Evolutionary conservation across 805 yeast species (phyloP), one percentile per base, ranked within the genome.

Genomic region (Wickerhamiella shivajii): DNA sequence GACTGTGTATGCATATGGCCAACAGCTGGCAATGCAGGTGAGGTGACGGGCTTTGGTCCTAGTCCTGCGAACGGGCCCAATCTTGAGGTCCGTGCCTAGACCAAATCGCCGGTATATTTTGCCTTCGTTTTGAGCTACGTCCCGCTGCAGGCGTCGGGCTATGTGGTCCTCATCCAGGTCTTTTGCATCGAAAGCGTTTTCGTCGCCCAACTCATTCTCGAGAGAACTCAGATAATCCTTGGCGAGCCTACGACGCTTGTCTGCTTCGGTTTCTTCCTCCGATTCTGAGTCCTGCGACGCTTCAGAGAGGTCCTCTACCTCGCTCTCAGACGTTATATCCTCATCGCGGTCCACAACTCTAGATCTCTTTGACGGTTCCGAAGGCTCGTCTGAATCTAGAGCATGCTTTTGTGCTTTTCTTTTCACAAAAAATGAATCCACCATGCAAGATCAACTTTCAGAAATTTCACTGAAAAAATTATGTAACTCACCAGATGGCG

Each of bases 81-180:
- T 33, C 28, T 23, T 31, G 19, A 31, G 26, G 27, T 27, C 20
- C 20, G 29, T 24, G 21, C 17, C 25, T 19, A 30, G 29, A 22
- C 55, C 45, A 65, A 71, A 49, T 77, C 71, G 22, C 5, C 26
- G 17, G 56, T 77, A 87, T 11, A 85, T 69, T 44, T 71, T 71
- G 22, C 98, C 97, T 50, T 77, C 77, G 37, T 72, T 72, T 53
- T 84, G 95, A 1, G 93, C 93, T 28, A 81, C 93, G 51, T 90
- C 97, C 44, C 71, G 71, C 49, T 73, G 78, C 45, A 90, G 64
- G 47, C 98, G 67, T 21, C 78, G 65, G 4, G 84, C 70, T 31
- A 90, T 66, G 44, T 79, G 76, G 47, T 90, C 97, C 45, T 90
- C 96, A 44, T 74, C 71, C 7, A 98, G 97, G 60, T 84, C 93